phyloP scores from a whole-genome alignment of 192 early-diverging fungal species.

The Umbelopsis ramanniana region DNA sequence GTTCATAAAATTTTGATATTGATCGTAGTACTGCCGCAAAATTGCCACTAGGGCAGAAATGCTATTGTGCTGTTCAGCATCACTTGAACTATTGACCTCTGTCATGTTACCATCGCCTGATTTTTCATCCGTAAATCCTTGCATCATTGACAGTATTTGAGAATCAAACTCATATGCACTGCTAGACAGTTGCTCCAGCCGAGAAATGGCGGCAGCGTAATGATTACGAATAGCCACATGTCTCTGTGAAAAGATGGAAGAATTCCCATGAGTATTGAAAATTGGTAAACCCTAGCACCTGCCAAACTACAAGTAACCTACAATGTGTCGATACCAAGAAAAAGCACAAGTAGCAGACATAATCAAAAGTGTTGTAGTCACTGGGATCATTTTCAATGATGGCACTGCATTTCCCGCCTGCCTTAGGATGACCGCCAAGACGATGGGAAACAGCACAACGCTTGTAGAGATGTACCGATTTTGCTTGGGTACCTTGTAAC shows the following conservation, averaged over 20 bases:
- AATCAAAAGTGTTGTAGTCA: not conserved
- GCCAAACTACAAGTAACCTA: not conserved
- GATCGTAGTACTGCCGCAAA: not conserved
- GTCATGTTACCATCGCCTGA: not conserved
- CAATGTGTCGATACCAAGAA: not conserved
- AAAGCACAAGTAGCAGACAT: not conserved
- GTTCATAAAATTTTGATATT: not conserved
- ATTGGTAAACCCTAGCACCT: too few relatives aligned
- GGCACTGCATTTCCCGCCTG: not conserved
- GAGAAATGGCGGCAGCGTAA: not conserved
- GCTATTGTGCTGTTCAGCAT: not conserved
- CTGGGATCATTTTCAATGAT: not conserved
- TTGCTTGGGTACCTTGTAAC: not conserved
- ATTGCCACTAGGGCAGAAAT: not conserved
- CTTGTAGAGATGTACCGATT: not conserved
- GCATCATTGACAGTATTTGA: not conserved
- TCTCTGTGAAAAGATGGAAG: not conserved
- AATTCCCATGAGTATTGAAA: too few relatives aligned
- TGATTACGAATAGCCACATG: conserved; percentile 13
- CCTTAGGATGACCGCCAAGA: not conserved
- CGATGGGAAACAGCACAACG: not conserved
- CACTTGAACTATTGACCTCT: not conserved
- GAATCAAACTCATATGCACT: conserved; percentile 3
- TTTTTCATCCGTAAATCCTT: not conserved
- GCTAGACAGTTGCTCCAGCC: not conserved